Base-by-base conservation (phyloP, 2,329 filamentous ascomycete genomes). In the Xylaria digitata region DNA sequence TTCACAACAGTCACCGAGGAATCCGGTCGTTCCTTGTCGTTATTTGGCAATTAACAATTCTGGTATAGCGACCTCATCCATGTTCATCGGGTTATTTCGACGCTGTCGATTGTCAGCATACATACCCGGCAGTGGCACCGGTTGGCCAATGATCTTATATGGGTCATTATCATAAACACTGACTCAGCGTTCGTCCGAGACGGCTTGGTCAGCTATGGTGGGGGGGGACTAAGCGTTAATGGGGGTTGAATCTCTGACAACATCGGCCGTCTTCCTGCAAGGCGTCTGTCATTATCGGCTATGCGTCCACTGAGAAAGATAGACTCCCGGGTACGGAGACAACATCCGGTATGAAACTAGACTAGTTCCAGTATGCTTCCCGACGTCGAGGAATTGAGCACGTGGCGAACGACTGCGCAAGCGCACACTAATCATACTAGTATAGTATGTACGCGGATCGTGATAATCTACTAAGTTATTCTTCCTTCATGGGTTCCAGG, bases 81-180 rank as follows among this genome's bases (percentile, higher is more conserved):
- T 67, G 65, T 26, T 49, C 37, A 15, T 64, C 61, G 50, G 61
- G 40, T 23, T 67, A 64, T 64, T 67, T 64, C 26, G 45, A 60
- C 54, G 56, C 52, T 43, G 40, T 56, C 49, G 61, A 61, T 57
- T 40, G 48, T 64, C 52, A 63, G 49, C 37, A n/a, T 64, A 50
- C 57, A 59, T 61, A 11, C 37, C 60, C 61, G 67, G 64, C 61
- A 69, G 64, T 54, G 56, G 52, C 61, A 67, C 67, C 67, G 67
- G 67, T 69, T 67, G 67, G 67, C 55, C 67, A 57, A 63, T 66
- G 63, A 56, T 34, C 37, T 61, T 53, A 30, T 65, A 66, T 54
- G 56, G 56, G 57, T 43, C 61, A 11, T 53, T n/a, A n/a, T 46
- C 40, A 56, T 48, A n/a, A 53, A 34, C 50, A 61, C 45, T 40